Evolutionary conservation across 1,284 basidiomycete species (phyloP).

Genomic region (Malassezia furfur): DNA sequence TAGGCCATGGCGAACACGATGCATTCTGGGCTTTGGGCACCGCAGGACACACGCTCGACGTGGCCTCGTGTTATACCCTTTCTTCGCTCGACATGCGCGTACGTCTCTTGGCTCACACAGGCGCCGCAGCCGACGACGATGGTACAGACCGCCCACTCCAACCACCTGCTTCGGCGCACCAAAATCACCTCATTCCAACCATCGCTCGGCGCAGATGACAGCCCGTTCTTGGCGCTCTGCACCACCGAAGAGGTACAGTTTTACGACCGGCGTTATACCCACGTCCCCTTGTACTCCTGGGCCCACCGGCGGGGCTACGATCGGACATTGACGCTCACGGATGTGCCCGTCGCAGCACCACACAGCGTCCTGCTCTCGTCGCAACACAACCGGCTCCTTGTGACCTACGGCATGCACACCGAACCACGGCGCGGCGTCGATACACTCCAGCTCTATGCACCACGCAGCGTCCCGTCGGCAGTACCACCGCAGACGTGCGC

Average conservation of each 20-base stretch:
- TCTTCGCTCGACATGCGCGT: conserved; percentile 2
- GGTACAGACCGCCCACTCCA: conserved; percentile 2
- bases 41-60: background rate
- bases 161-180: background rate
- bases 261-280: conserved; percentile 11
- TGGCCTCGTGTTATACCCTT: conserved; percentile 1
- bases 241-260: conserved; percentile 13
- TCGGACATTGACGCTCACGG: background rate
- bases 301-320: conserved; percentile 13
- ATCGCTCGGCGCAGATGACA: background rate
- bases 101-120: background rate
- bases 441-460: background rate
- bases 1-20: background rate
- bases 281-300: conserved; percentile 6
- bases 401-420: background rate
- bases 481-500: background rate
- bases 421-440: background rate
- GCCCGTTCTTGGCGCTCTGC: background rate
- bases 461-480: background rate
- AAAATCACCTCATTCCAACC: conserved; percentile 1
- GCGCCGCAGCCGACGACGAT: background rate
- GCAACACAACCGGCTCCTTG: conserved; percentile 8
- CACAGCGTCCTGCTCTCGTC: conserved; percentile 1
- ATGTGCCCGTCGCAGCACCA: background rate
- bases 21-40: background rate